These are phyloP conservation scores for Fusarium palustre DNA, from an alignment of 2,329 filamentous ascomycete genomes.

Conservation along the genomic window DNA sequence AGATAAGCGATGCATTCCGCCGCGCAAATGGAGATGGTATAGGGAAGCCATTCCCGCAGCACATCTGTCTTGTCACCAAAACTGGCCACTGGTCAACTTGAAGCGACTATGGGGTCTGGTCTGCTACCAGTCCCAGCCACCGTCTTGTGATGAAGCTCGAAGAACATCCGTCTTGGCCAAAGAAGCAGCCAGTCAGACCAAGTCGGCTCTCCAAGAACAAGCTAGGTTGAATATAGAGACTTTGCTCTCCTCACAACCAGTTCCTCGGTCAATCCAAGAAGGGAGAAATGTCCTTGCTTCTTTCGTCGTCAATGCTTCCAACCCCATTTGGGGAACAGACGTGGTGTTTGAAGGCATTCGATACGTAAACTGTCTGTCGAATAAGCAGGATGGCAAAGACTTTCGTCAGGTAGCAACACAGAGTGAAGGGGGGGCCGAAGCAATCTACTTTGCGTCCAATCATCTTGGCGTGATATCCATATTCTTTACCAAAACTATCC, in stretches of 20 bases:
- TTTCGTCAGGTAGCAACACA: neutral
- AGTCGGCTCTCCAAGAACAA: neutral
- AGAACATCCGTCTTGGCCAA: neutral
- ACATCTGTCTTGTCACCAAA: neutral
- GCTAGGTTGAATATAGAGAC: neutral
- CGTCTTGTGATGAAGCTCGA: neutral
- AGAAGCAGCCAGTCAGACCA: neutral
- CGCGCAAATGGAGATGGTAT: conserved; percentile 5
- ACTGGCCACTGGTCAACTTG: neutral
- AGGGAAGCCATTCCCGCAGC: neutral
- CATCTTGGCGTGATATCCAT: conserved; percentile 5
- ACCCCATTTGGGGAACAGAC: neutral
- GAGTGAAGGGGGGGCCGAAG: too few species aligned
- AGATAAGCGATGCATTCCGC: conserved; percentile 6
- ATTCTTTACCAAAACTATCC: neutral
- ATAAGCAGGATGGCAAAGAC: neutral
- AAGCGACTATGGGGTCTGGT: neutral
- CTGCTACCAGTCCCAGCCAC: neutral
- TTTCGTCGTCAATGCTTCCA: neutral
- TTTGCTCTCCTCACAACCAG: neutral
- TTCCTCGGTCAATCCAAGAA: neutral
- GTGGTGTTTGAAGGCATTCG: neutral
- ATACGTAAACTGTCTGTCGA: conserved; percentile 1
- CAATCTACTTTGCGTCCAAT: neutral
- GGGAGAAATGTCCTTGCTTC: neutral